Evolutionary conservation across 495 filamentous ascomycete genomes (phyloP).

Genomic region (Daldinia vernicosa): DNA sequence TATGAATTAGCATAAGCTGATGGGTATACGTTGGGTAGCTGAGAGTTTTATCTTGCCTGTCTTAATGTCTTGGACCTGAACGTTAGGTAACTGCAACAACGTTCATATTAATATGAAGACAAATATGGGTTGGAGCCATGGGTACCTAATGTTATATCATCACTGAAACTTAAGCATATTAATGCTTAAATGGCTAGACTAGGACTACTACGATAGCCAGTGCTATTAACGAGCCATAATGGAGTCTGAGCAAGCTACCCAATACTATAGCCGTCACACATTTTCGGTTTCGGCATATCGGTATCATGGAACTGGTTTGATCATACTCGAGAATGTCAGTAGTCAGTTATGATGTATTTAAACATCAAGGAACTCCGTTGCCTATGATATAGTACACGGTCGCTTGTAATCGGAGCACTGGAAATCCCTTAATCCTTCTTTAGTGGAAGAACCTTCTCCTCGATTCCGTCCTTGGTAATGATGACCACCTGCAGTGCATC

Average conservation of each 20-base stretch:
- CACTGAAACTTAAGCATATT: background rate
- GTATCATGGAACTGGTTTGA: background rate
- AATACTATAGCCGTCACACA: background rate
- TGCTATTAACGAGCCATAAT: background rate
- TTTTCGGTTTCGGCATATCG: background rate
- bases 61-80: background rate
- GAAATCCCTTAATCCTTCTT: constrained; percentile 81
- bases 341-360: constrained; percentile 35
- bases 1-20: background rate
- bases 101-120: background rate
- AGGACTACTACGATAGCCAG: background rate
- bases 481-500: constrained; percentile 96
- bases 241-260: background rate
- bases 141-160: background rate
- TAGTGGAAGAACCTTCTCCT: constrained; percentile 82
- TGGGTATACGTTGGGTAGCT: background rate
- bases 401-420: constrained; percentile 23
- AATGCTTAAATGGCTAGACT: background rate
- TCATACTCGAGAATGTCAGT: background rate
- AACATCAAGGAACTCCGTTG: constrained; percentile 32
- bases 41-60: background rate
- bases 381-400: constrained; percentile 40
- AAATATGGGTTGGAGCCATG: background rate
- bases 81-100: background rate
- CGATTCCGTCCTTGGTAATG: constrained; percentile 84